Evolutionary conservation across 257 asterid species (phyloP).

Genomic region (Avicennia marina): DNA sequence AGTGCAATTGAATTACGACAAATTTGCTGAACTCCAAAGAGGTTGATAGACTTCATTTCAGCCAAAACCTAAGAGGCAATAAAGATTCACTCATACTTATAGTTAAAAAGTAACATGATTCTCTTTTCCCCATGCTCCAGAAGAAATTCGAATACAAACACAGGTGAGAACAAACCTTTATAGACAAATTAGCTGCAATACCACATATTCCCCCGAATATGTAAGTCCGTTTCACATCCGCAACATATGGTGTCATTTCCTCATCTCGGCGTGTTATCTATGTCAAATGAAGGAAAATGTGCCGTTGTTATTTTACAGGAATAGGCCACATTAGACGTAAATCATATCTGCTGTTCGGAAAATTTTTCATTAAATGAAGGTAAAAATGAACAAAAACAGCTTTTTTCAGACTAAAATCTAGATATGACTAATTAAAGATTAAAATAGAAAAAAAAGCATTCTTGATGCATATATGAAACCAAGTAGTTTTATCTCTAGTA

Average conservation of each 20-base stretch:
- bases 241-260: conserved; percentile 85
- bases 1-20: conserved; percentile 96
- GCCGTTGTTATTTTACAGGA: conserved; percentile 10
- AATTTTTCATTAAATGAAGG: too few species aligned
- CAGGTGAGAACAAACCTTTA: conserved; percentile 55
- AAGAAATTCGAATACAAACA: conserved; percentile 20
- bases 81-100: conserved; percentile 17
- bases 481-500: too few species aligned
- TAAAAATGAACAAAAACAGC: too few species aligned
- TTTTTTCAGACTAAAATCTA: too few species aligned
- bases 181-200: conserved; percentile 74
- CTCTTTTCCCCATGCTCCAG: conserved; percentile 5
- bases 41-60: conserved; percentile 90
- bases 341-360: neutral
- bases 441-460: too few species aligned
- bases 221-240: conserved; percentile 81
- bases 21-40: conserved; percentile 97
- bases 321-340: conserved; percentile 3
- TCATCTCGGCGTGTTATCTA: conserved; percentile 98
- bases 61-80: conserved; percentile 66
- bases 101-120: neutral
- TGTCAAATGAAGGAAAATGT: conserved; percentile 16
- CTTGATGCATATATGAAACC: too few species aligned
- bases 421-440: too few species aligned
- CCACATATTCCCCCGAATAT: conserved; percentile 92